phyloP scores from a whole-genome alignment of 2,329 filamentous ascomycete genomes.

The Epichloe festucae region DNA sequence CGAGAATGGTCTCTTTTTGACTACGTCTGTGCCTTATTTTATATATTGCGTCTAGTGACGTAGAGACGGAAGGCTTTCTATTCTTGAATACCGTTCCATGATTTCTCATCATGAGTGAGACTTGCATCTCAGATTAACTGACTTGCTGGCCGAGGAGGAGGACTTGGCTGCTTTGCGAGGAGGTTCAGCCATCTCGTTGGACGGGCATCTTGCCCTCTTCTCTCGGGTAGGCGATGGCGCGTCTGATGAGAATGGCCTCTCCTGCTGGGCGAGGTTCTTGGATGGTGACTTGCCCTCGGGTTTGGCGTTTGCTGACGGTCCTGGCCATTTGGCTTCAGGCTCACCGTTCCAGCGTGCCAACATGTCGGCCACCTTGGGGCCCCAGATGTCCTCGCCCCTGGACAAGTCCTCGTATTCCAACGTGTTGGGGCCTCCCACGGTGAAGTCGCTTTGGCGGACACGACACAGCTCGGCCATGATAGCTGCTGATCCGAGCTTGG shows the following conservation, averaged over 20 bases:
- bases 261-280: constrained; percentile 5
- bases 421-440: constrained; percentile 55
- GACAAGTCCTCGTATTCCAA: constrained; percentile 67
- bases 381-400: constrained; percentile 75
- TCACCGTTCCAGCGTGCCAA: constrained; percentile 30
- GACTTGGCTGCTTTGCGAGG: constrained; percentile 16
- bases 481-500: constrained; percentile 66
- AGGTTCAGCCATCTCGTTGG: constrained; percentile 11
- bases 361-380: constrained; percentile 49
- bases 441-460: constrained; percentile 70
- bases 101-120: constrained; percentile 29
- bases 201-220: constrained; percentile 19
- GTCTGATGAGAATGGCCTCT: constrained; percentile 3
- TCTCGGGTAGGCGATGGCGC: constrained; percentile 9
- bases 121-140: constrained; percentile 1
- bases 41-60: not conserved
- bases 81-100: constrained; percentile 30
- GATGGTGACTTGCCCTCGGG: constrained; percentile 8
- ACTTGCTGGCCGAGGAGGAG: constrained; percentile 4
- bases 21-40: not conserved
- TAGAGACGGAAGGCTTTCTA: constrained; percentile 8
- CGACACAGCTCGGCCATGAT: constrained; percentile 79
- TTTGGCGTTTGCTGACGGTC: constrained; percentile 8
- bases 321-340: constrained; percentile 15
- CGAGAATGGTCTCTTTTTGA: not conserved